Base-by-base conservation (phyloP, 192 early-diverging fungal genomes). In the Linnemannia zychae region DNA sequence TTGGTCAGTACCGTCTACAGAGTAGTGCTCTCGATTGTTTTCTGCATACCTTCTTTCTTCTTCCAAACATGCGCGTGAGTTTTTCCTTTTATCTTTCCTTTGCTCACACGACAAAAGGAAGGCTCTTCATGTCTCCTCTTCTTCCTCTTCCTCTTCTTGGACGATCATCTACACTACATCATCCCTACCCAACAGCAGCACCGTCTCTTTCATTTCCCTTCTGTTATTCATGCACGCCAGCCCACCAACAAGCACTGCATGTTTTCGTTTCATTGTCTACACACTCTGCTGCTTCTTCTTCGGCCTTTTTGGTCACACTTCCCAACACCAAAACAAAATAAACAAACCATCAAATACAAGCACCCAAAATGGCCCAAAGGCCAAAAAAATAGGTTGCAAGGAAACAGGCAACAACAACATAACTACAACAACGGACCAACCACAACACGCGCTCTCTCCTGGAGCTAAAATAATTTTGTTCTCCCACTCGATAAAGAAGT, bases 401-500 rank as follows among this genome's bases (percentile, higher is more conserved):
- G 37, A 24, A 49, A 49, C 46, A 50, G 40, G 44, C 44, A 67
- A 69, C 31, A 68, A 49, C 11, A 49, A 18, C 18, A 38, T 18
- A 3, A 46, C n/a, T 15, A 9, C 24, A 71, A 24, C 22, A 31
- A 47, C 34, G 50, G 47, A 71, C 76, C 68, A 71, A 78, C 68
- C 38, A 57, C 37, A 57, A 7, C 68, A 63, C 50, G 13, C 71
- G 46, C 47, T 47, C 15, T 31, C 28, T 31, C 5, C 36, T 50
- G 47, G 33, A 47, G 38, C 4, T 33, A 71, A 71, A 71, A 28
- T 24, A 75, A 65, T 60, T 63, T 65, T 75, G n/a, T 47, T 67
- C 36, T 31, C 13, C 16, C 36, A 36, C 31, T 52, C 3, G 1
- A 18, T 18, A 15, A 52, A 52, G 18, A 6, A 20, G 6, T 52